Base-by-base conservation (phyloP, 495 filamentous ascomycete genomes). In the Talaromyces borbonicus region DNA sequence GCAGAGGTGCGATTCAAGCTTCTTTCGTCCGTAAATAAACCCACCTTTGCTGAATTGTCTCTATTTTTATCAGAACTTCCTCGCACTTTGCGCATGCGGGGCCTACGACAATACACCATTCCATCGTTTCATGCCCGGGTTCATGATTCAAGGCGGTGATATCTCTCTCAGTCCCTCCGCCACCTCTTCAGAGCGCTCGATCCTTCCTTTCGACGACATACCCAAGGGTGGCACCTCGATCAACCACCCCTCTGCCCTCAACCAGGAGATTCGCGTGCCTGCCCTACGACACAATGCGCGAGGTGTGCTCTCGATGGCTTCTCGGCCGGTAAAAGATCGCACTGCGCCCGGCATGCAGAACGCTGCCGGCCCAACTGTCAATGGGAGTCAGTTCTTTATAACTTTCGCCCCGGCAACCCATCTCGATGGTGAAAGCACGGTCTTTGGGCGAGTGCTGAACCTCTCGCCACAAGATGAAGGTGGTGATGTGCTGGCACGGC, bases 321-420 rank as follows among this genome's bases (percentile, higher is more conserved):
- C 95, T 55, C 77, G 79, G 43, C 68, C 68, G 2, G 66, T 70
- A 6, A 87, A 86, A 54, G 82, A 84, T 2, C 50, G 50, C 5
- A 69, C 66, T 1, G 61, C 62, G 8, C 68, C 66, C 1, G 68
- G 68, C 1, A 65, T 63, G 18, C 68, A 69, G 35, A 59, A 62
- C 33, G 65, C 68, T 23, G 65, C 61, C 8, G 79, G 80, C 0
- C 72, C 84, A 2, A 75, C 74, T 7, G 90, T 90, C 35, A 98
- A 98, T 62, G 90, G 87, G 12, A 89, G 84, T 50, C 92, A 98
- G 67, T 98, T 97, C 61, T 98, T 95, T 61, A 75, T 98, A 40
- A 75, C 81, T 5, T 89, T 90, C 61, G 87, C 83, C 37, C 75
- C 84, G 20, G 87, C 88, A 33, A 81, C 87, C 45, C 92, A 98